These are phyloP conservation scores for Amaranthus cruentus DNA, from an alignment of 148 eudicot species.

Conservation along the genomic window DNA sequence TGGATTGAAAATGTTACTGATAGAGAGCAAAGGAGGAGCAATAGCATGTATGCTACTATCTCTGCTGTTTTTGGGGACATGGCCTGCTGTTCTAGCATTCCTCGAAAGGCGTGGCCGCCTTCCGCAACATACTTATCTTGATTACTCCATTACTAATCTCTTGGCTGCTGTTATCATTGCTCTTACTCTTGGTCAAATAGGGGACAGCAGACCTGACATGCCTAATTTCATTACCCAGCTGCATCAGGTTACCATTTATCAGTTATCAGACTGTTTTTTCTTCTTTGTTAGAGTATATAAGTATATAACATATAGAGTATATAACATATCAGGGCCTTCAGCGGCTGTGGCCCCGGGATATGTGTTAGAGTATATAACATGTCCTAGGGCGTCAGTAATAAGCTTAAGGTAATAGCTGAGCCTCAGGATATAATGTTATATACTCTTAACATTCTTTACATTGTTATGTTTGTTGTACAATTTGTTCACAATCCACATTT, in stretches of 20 bases:
- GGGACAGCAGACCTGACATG: constrained; percentile 40
- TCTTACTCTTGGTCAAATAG: constrained; percentile 70
- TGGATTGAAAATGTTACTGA: constrained; percentile 23
- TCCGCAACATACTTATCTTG: constrained; percentile 90
- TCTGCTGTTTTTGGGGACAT: constrained; percentile 54
- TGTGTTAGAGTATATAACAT: too few relatives aligned
- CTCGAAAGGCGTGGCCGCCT: constrained; percentile 78
- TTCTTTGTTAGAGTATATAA: not conserved
- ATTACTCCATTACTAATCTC: constrained; percentile 80
- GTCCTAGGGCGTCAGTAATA: too few relatives aligned
- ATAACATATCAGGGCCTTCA: too few relatives aligned
- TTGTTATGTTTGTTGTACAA: too few relatives aligned
- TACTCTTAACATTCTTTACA: too few relatives aligned
- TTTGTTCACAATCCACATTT: too few relatives aligned
- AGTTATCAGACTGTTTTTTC: not conserved
- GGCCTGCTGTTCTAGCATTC: constrained; percentile 59
- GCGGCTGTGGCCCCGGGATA: too few relatives aligned
- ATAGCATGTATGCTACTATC: constrained; percentile 36
- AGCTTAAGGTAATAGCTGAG: too few relatives aligned
- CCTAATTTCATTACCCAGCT: constrained; percentile 61
- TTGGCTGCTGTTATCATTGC: constrained; percentile 81
- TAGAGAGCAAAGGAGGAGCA: constrained; percentile 36
- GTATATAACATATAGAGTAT: not conserved
- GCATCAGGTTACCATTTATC: constrained; percentile 5
- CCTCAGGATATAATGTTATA: too few relatives aligned